Conservation (phyloP, 805 yeast genomes). For the Candida nemodendra region DNA sequence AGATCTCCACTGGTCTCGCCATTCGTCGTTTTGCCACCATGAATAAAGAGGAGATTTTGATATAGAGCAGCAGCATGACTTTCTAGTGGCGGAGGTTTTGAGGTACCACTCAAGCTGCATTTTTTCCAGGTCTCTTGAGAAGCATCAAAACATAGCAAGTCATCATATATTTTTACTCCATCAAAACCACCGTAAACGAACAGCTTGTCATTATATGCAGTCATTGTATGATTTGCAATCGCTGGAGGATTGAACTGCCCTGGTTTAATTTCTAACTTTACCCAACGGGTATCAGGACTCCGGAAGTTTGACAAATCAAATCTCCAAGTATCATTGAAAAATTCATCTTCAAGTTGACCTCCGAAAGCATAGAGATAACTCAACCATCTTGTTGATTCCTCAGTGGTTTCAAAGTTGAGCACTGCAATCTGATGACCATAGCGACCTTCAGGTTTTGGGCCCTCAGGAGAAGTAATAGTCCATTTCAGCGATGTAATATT, state of each 20-base stretch:
- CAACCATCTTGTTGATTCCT: conserved; percentile 34
- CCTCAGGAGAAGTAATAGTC: conserved; percentile 74
- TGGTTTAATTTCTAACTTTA: conserved; percentile 52
- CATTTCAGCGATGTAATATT: conserved; percentile 74
- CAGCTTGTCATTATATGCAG: conserved; percentile 70
- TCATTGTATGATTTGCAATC: conserved; percentile 87
- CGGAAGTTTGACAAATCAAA: conserved; percentile 87
- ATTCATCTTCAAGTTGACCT: conserved; percentile 83
- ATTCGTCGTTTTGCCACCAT: conserved; percentile 82
- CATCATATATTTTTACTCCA: conserved; percentile 65
- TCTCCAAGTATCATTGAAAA: conserved; percentile 78
- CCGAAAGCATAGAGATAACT: conserved; percentile 80
- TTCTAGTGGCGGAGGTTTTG: conserved; percentile 76
- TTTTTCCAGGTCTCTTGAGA: conserved; percentile 64
- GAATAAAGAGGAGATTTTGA: conserved; percentile 74
- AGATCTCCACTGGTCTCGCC: conserved; percentile 68
- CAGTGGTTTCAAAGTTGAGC: conserved; percentile 55
- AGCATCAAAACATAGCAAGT: conserved; percentile 81
- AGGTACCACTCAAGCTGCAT: conserved; percentile 62
- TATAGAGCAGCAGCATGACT: conserved; percentile 86
- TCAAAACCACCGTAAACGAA: conserved; percentile 91
- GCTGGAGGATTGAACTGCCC: conserved; percentile 59
- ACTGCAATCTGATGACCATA: conserved; percentile 92
- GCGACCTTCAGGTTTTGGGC: conserved; percentile 82
- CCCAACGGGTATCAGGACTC: conserved; percentile 84